phyloP scores from a whole-genome alignment of 257 asterid species.

The Salvia miltiorrhiza region DNA sequence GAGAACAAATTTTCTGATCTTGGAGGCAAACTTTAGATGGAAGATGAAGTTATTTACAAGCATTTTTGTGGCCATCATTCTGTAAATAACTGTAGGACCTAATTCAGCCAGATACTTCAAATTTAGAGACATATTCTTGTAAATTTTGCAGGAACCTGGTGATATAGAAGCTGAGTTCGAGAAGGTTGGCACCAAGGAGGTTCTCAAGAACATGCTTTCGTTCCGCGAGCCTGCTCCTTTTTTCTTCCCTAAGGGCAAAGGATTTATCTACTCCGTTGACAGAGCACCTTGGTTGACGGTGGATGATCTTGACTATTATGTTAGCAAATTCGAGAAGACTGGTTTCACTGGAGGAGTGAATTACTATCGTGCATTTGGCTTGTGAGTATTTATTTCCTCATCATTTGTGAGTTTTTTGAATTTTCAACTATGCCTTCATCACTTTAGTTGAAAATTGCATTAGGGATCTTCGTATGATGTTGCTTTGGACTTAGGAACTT shows the following conservation, averaged over 20 bases:
- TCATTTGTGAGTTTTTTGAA: neutral
- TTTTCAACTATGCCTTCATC: neutral
- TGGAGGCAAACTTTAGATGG: neutral
- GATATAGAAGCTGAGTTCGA: slow-evolving; percentile 72
- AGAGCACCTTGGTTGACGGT: slow-evolving; percentile 61
- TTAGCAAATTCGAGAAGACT: slow-evolving; percentile 41
- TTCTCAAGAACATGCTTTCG: slow-evolving; percentile 44
- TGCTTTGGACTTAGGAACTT: neutral
- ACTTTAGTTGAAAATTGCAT: neutral
- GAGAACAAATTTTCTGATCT: neutral
- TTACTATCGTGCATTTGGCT: slow-evolving; percentile 56
- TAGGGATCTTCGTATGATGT: neutral
- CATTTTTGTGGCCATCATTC: neutral
- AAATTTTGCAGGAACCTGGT: slow-evolving; percentile 63
- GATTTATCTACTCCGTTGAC: slow-evolving; percentile 34
- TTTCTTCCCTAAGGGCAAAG: slow-evolving; percentile 57
- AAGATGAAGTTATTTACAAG: neutral
- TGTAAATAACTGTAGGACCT: neutral
- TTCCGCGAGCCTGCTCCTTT: slow-evolving; percentile 46
- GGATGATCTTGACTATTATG: slow-evolving; percentile 60
- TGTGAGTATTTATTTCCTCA: slow-evolving; percentile 31
- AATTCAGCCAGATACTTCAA: neutral
- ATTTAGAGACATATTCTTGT: neutral
- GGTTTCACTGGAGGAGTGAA: slow-evolving; percentile 84
- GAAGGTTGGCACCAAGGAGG: slow-evolving; percentile 42